Evolutionary conservation across 2,329 filamentous ascomycete species (phyloP).

Genomic region (Aspergillus intermedius): DNA sequence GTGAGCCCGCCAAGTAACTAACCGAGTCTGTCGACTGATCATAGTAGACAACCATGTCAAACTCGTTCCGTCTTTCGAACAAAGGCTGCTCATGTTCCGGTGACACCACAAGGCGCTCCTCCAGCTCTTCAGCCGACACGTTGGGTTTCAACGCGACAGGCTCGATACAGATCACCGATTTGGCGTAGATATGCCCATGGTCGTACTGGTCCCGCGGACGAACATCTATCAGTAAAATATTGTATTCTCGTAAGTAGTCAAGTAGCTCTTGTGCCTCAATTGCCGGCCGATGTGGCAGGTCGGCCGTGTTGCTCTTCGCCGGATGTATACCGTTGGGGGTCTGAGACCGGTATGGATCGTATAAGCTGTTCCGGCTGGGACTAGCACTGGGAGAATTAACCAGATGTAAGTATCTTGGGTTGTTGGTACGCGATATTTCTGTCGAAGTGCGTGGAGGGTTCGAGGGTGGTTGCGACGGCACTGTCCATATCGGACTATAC

Average conservation of each 20-base stretch:
- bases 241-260: slow-evolving; percentile 60
- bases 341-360: slow-evolving; percentile 39
- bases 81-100: slow-evolving; percentile 59
- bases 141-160: slow-evolving; percentile 67
- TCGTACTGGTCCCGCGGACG: slow-evolving; percentile 75
- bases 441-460: slow-evolving; percentile 37
- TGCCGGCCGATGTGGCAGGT: slow-evolving; percentile 51
- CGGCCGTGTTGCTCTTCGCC: slow-evolving; percentile 37
- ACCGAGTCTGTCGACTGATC: slow-evolving; percentile 61
- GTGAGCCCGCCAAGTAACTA: slow-evolving; percentile 48
- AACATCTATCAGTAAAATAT: slow-evolving; percentile 77
- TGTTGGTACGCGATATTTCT: slow-evolving; percentile 34
- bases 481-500: slow-evolving; percentile 41
- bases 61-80: slow-evolving; percentile 67
- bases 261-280: slow-evolving; percentile 66
- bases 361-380: slow-evolving; percentile 25
- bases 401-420: slow-evolving; percentile 32
- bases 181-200: slow-evolving; percentile 78
- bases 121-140: slow-evolving; percentile 57
- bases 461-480: slow-evolving; percentile 31
- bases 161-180: slow-evolving; percentile 82
- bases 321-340: slow-evolving; percentile 38
- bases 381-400: slow-evolving; percentile 27
- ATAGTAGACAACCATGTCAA: slow-evolving; percentile 85
- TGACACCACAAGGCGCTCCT: slow-evolving; percentile 44